A percentile compares a stretch with the other conserved stretches of the same genome.
phyloP scores from a whole-genome alignment of 2,329 filamentous ascomycete genomes.

The Monilinia vaccinii-corymbosi region DNA sequence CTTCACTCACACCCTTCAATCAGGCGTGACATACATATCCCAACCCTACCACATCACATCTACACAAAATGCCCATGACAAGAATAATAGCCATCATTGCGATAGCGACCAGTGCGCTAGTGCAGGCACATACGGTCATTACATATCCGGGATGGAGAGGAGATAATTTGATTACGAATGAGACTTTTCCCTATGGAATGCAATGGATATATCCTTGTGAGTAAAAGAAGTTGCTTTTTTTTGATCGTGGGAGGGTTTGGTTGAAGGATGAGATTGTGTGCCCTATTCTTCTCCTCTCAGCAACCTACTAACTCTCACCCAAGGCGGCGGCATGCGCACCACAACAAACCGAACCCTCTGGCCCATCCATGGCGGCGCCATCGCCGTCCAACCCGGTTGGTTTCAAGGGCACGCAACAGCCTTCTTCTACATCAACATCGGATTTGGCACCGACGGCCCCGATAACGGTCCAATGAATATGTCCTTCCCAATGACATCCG shows the following conservation, averaged over 20 bases:
- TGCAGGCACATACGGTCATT: slow-evolving; percentile 34
- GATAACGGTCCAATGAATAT: slow-evolving; percentile 70
- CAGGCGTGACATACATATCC: background rate
- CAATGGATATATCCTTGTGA: slow-evolving; percentile 33
- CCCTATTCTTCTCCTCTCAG: background rate
- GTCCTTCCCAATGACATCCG: slow-evolving; percentile 70
- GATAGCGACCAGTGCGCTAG: slow-evolving; percentile 12
- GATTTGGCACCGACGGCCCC: slow-evolving; percentile 62
- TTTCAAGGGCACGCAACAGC: slow-evolving; percentile 80
- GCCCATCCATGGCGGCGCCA: slow-evolving; percentile 78
- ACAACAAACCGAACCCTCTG: slow-evolving; percentile 83
- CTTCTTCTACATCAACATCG: slow-evolving; percentile 84
- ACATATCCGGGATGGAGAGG: slow-evolving; percentile 34
- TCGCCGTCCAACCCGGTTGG: slow-evolving; percentile 91
- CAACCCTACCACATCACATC: background rate
- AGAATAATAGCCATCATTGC: background rate
- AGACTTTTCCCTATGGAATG: slow-evolving; percentile 31
- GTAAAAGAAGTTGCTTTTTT: slow-evolving; percentile 18
- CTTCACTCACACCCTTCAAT: background rate
- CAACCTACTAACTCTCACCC: background rate
- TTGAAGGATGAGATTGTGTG: background rate
- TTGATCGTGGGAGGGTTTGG: background rate
- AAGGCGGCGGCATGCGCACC: slow-evolving; percentile 74
- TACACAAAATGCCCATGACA: background rate
- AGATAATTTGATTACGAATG: slow-evolving; percentile 32